A percentile compares a stretch with the other conserved stretches of the same genome.
Conservation (phyloP, 306 rosid species). For the Trifolium subterraneum region DNA sequence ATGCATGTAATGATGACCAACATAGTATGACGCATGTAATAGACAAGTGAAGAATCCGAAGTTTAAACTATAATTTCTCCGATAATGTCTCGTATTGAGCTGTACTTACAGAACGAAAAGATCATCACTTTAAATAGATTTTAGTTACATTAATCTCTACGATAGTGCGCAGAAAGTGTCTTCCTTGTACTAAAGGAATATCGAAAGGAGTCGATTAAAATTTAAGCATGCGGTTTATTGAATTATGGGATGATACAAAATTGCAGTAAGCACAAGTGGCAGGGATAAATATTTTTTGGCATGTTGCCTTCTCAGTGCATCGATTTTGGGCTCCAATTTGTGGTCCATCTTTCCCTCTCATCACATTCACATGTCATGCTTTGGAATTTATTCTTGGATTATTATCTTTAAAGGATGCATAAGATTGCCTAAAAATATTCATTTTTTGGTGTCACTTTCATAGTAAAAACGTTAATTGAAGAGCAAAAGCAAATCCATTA, state of each 20-base stretch:
- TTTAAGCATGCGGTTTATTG: constrained; percentile 6
- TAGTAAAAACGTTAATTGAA: background rate
- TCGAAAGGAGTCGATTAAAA: constrained; percentile 4
- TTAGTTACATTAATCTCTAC: too few relatives aligned
- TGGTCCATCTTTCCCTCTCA: background rate
- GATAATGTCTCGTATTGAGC: too few relatives aligned
- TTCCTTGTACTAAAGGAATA: background rate
- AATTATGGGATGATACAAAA: constrained; percentile 31
- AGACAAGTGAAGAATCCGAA: too few relatives aligned
- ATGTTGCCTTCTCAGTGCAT: background rate
- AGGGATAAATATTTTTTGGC: too few relatives aligned
- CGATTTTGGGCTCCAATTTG: background rate
- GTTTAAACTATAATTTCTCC: too few relatives aligned
- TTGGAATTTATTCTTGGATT: background rate
- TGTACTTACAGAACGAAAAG: too few relatives aligned
- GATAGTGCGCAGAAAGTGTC: too few relatives aligned
- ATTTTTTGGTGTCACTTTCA: background rate
- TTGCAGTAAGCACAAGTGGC: background rate
- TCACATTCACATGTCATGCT: background rate
- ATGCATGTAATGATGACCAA: constrained; percentile 29
- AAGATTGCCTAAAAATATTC: background rate
- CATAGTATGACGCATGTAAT: too few relatives aligned
- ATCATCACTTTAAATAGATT: too few relatives aligned
- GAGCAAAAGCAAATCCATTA: background rate
- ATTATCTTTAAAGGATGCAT: background rate